These are phyloP conservation scores for Cladorrhinum samala DNA, from an alignment of 495 filamentous ascomycete species.

Conservation along the genomic window DNA sequence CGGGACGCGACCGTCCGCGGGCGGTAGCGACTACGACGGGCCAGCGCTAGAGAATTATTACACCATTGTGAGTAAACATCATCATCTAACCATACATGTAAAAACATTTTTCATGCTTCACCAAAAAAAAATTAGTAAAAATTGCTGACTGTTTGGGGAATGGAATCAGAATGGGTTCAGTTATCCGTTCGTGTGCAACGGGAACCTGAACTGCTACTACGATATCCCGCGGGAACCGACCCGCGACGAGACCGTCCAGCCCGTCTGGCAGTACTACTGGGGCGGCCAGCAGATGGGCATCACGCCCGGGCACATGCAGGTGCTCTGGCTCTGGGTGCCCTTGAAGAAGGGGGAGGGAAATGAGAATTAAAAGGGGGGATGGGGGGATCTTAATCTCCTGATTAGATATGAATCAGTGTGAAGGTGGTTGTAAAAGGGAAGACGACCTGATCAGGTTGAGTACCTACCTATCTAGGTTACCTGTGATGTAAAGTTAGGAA, in stretches of 20 bases:
- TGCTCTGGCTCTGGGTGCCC: slow-evolving; percentile 27
- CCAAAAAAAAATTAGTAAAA: no score
- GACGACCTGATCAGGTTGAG: no score
- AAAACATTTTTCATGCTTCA: no score
- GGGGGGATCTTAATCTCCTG: no score
- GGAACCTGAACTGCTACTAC: slow-evolving; percentile 28
- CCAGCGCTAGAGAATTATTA: slow-evolving; percentile 25
- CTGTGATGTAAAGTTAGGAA: no score
- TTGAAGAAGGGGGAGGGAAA: background rate
- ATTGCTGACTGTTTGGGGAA: background rate
- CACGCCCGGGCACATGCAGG: slow-evolving; percentile 25
- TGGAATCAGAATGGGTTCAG: slow-evolving; percentile 18
- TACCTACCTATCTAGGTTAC: no score
- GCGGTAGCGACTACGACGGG: no score
- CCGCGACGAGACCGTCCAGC: background rate
- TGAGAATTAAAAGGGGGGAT: background rate
- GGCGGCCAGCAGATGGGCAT: slow-evolving; percentile 24
- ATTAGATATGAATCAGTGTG: no score
- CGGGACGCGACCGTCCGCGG: background rate
- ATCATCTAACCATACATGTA: no score
- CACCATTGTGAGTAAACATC: slow-evolving; percentile 25
- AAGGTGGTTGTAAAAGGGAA: no score
- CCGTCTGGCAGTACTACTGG: slow-evolving; percentile 32
- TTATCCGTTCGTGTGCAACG: slow-evolving; percentile 30
- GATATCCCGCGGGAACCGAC: slow-evolving; percentile 21